Base-by-base conservation (phyloP, 495 filamentous ascomycete genomes). In the Aspergillus carlsbadensis region DNA sequence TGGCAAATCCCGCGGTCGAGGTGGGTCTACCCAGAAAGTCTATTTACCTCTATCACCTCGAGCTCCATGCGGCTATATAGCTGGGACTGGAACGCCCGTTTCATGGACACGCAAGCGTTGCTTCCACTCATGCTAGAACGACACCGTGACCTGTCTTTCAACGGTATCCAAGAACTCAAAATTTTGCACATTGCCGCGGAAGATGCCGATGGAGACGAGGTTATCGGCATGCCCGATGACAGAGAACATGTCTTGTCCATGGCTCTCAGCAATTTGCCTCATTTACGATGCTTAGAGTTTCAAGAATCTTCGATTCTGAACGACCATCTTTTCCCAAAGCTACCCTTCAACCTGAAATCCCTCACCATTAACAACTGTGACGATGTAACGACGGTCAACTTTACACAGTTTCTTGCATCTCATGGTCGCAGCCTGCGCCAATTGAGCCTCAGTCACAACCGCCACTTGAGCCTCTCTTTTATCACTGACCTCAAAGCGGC, bases 81-180 rank as follows among this genome's bases (percentile, higher is more conserved):
- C 50, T 96, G 89, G 88, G 84, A 84, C 31, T 96, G 92, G 91
- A 92, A 88, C 60, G 70, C 81, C 33, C 80, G 84, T n/a, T 75
- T 88, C 42, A 77, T 81, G 57, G 76, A 81, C 8, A 70, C 75
- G 1, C 66, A 66, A n/a, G 59, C 73, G 26, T 65, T 81, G 36
- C 64, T 87, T 10, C 66, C 72, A 0, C 68, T 76, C 10, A 80
- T 92, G 63, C 60, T 72, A 10, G 58, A 66, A 7, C 72, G 75
- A 14, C 89, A 96, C 60, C 44, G 65, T n/a, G 72, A 70, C n/a
- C 69, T 77, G 5, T 62, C 80, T 0, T 95, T 96, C 59, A 67
- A 74, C 34, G 66, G 66, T 10, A 63, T 96, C 8, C 74, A 72
- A 48, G 82, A 82, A 49, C 59, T 94, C 7, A 74, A 75, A 2